A percentile compares a stretch with the other conserved stretches of the same genome.
phyloP scores from a whole-genome alignment of 495 filamentous ascomycete genomes.

The Filosporella fistucella region DNA sequence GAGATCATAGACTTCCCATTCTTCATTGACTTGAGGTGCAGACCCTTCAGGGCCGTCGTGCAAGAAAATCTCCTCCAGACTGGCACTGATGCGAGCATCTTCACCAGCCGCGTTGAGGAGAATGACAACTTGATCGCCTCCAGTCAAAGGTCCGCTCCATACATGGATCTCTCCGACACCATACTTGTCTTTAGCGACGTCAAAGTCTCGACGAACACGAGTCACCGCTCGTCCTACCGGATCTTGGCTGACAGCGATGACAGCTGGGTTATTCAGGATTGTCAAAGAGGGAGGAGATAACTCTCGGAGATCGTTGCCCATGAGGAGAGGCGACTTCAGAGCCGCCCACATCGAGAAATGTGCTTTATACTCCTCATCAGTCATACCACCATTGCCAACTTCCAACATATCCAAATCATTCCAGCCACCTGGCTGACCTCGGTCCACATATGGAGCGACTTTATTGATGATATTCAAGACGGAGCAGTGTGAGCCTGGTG shows the following conservation, averaged over 20 bases:
- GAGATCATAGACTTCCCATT: constrained; percentile 49
- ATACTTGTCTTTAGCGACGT: constrained; percentile 22
- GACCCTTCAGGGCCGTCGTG: constrained; percentile 34
- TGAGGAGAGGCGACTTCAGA: constrained; percentile 42
- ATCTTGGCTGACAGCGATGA: constrained; percentile 42
- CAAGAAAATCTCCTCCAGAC: constrained; percentile 47
- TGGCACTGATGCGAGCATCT: constrained; percentile 37
- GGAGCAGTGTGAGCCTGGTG: constrained; percentile 47
- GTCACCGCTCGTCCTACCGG: constrained; percentile 16
- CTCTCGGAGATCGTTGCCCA: constrained; percentile 39
- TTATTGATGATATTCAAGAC: constrained; percentile 46
- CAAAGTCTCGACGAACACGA: constrained; percentile 11
- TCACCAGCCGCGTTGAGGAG: constrained; percentile 38
- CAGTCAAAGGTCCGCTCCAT: constrained; percentile 36
- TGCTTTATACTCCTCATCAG: constrained; percentile 30
- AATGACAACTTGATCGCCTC: constrained; percentile 37
- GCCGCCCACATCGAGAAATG: constrained; percentile 50
- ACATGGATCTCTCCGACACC: constrained; percentile 42
- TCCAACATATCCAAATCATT: constrained; percentile 47
- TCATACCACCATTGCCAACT: constrained; percentile 35
- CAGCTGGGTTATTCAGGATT: constrained; percentile 35
- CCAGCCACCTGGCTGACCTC: constrained; percentile 34
- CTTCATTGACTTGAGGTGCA: constrained; percentile 27
- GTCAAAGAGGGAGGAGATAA: constrained; percentile 19
- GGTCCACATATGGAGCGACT: constrained; percentile 31